Conservation (phyloP, 1,139 yeast genomes). For the Magnusiomyces suaveolens region DNA sequence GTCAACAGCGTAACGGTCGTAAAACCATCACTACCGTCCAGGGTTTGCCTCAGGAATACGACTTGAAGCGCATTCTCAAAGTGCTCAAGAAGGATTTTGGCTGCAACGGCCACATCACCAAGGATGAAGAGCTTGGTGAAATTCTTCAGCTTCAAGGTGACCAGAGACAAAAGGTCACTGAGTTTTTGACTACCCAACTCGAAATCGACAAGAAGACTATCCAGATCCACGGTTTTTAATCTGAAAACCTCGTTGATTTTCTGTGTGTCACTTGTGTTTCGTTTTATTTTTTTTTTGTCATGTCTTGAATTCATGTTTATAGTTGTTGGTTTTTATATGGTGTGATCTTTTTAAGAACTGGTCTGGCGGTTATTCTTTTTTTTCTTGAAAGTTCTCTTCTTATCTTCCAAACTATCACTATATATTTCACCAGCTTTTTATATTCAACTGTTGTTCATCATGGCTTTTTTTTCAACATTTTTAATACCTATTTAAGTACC, state of each 20-base stretch:
- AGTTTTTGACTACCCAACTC: slow-evolving; percentile 78
- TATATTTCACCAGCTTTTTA: too few relatives aligned
- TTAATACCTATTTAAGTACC: too few relatives aligned
- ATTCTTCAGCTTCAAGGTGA: slow-evolving; percentile 98
- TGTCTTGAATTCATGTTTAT: too few relatives aligned
- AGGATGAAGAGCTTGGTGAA: slow-evolving; percentile 93
- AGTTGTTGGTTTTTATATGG: neutral
- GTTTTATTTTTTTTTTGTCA: neutral
- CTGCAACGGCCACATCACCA: slow-evolving; percentile 96
- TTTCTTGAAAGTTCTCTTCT: too few relatives aligned
- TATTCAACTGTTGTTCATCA: too few relatives aligned
- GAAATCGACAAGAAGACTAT: slow-evolving; percentile 91
- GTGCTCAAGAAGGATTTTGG: slow-evolving; percentile 97
- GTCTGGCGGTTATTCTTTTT: neutral
- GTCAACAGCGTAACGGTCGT: slow-evolving; percentile 99
- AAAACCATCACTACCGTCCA: slow-evolving; percentile 97
- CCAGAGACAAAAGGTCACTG: slow-evolving; percentile 94
- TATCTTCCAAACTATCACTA: too few relatives aligned
- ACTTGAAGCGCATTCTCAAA: slow-evolving; percentile 84
- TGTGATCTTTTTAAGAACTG: neutral
- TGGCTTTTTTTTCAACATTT: too few relatives aligned
- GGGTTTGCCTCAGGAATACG: slow-evolving; percentile 93
- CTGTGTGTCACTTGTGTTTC: neutral
- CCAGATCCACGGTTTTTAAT: slow-evolving; percentile 93
- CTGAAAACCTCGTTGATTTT: neutral